phyloP scores from a whole-genome alignment of 805 yeast genomes.

The Starmerella cellae region DNA sequence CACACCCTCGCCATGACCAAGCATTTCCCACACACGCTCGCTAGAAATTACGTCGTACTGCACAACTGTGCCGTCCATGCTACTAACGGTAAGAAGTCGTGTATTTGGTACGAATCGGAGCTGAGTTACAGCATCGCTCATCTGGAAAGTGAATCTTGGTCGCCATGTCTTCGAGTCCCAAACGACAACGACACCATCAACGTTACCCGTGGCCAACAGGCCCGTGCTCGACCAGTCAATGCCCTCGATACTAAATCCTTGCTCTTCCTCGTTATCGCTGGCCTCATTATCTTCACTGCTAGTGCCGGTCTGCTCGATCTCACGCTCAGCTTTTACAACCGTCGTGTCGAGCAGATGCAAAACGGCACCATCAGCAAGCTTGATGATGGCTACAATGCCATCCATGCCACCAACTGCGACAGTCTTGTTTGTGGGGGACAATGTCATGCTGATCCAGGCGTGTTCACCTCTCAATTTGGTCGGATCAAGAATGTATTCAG shows the following conservation, averaged over 20 bases:
- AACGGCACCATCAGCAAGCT: slow-evolving; percentile 58
- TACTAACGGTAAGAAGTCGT: slow-evolving; percentile 45
- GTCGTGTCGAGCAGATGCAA: slow-evolving; percentile 50
- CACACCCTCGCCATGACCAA: slow-evolving; percentile 91
- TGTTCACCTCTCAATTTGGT: slow-evolving; percentile 60
- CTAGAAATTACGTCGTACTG: slow-evolving; percentile 87
- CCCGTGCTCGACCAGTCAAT: slow-evolving; percentile 61
- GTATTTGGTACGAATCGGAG: slow-evolving; percentile 44
- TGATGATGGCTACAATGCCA: slow-evolving; percentile 70
- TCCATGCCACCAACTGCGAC: slow-evolving; percentile 79
- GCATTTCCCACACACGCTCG: slow-evolving; percentile 57
- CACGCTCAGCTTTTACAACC: slow-evolving; percentile 22
- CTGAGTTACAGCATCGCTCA: slow-evolving; percentile 77
- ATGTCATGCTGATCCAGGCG: slow-evolving; percentile 73
- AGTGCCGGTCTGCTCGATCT: not conserved
- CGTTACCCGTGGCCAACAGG: slow-evolving; percentile 75
- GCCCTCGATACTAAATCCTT: slow-evolving; percentile 62
- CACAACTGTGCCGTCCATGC: slow-evolving; percentile 75
- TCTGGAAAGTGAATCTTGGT: slow-evolving; percentile 53
- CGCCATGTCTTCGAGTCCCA: slow-evolving; percentile 82
- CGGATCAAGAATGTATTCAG: slow-evolving; percentile 36
- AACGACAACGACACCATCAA: slow-evolving; percentile 71
- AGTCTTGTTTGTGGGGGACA: slow-evolving; percentile 37
- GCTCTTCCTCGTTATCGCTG: slow-evolving; percentile 30
- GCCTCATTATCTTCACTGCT: slow-evolving; percentile 31